phyloP scores from a whole-genome alignment of 1,139 yeast species.

The Hyphopichia khmerensis region DNA sequence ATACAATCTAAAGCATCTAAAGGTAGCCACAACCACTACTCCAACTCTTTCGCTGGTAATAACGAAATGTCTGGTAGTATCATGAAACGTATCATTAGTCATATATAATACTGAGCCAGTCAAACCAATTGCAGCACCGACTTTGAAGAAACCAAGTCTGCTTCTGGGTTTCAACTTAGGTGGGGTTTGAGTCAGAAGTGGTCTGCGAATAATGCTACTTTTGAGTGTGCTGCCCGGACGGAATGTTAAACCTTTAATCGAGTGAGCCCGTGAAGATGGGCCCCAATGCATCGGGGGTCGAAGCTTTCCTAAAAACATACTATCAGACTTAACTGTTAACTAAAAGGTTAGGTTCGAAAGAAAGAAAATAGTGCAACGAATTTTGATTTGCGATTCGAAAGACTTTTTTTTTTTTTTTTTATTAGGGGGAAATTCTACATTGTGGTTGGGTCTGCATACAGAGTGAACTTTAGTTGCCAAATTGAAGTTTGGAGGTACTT shows the following conservation, averaged over 20 bases:
- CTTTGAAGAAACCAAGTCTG: constrained; percentile 18
- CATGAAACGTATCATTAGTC: constrained; percentile 30
- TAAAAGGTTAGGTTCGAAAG: no score
- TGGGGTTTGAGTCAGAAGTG: not conserved
- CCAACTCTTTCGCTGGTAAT: constrained; percentile 56
- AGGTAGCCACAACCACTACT: constrained; percentile 63
- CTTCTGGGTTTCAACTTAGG: constrained; percentile 4
- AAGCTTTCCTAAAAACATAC: not conserved
- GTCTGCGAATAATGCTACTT: not conserved
- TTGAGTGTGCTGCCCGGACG: not conserved
- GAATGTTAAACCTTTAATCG: not conserved
- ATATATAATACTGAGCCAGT: constrained; percentile 28
- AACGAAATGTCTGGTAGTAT: constrained; percentile 25
- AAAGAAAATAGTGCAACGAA: not conserved
- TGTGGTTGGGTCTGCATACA: no score
- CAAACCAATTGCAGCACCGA: constrained; percentile 31
- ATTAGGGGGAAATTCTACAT: not conserved
- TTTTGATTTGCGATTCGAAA: not conserved
- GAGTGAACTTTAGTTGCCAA: no score
- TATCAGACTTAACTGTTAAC: no score
- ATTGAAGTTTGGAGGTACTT: no score
- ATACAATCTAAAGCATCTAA: constrained; percentile 64
- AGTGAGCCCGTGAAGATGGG: no score
- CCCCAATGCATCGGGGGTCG: not conserved
- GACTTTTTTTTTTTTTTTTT: not conserved